Evolutionary conservation across 768 basidiomycete species (phyloP), one percentile per base, ranked within the genome.

Genomic region (Auriscalpium vulgare): DNA sequence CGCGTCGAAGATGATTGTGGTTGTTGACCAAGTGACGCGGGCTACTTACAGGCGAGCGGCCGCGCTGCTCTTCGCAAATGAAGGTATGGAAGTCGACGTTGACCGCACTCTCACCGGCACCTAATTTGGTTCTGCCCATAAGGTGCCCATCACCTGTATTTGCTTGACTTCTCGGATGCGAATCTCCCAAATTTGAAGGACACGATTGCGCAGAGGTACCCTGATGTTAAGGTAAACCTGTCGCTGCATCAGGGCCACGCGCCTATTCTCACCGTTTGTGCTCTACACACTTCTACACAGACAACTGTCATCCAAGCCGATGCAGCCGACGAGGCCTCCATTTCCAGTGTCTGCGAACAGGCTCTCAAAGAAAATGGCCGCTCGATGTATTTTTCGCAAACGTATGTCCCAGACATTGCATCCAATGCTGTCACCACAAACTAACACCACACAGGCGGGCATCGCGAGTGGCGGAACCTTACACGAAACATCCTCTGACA

Each of bases 381-480:
- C 75, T 97, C 11, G 95, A 97, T 62, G 84, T 95, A 60, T 97
- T 97, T 77, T 97, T 94, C 67, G 95, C 95, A 37, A 97, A 97
- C 67, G 94, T 91, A 65, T 52, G 82, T 5, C 29, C 29, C 64
- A 53, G 59, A 5, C 29, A 48, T 17, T 29, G 16, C 47, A 16
- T 53, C 35, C 50, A 10, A 19, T 43, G 35, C 47, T 47, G 6
- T 11, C 9, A 16, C 16, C 34, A 14, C 13, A 10, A 23, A 59
- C 56, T 58, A 52, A 17, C 56, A 19, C 16, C 16, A 40, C 19
- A 40, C 44, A 92, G 89, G 91, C 90, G 55, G 91, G 89, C 10
- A 68, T 87, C 50, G 79, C 76, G 2, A 75, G 76, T 2, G 64
- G 38, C 17, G 60, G 72, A 43, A 63, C 66, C 8, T 64, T 94